Base-by-base conservation (phyloP, 495 filamentous ascomycete genomes). In the Neurospora sp. region DNA sequence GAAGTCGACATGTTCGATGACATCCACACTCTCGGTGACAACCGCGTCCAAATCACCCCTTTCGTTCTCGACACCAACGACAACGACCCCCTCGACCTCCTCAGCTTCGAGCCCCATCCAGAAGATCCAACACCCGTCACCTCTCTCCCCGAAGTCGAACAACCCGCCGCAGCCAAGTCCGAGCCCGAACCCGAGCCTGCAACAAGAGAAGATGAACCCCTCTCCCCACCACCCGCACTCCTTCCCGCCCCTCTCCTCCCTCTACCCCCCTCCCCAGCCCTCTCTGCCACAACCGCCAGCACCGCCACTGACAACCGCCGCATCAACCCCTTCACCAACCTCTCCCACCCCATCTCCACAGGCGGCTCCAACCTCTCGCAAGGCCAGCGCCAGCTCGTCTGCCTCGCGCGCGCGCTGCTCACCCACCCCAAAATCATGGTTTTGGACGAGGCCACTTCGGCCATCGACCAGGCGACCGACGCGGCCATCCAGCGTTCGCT, bases 371-470 rank as follows among this genome's bases (percentile, higher is more conserved):
- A 87, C 73, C 81, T 89, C 7, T 85, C 82, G 0, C 86, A 86
- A 20, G 88, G 87, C 9, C 87, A 89, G 79, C 90, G 88, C 71
- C 92, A 94, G 77, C 83, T 92, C 39, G 84, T 93, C 20, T 91
- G 90, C 37, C 89, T 94, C 72, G 91, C 92, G 44, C 83, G 92
- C 72, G 90, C 91, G 14, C 87, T 90, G 41, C 81, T 97, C 18
- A 89, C 90, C 71, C 86, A 94, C 72, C 91, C 92, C 0, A 90
- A 91, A 54, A 90, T 97, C 41, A 82, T 97, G 31, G 90, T 97
- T 20, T 83, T 97, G 70, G 94, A 97, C 78, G 94, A 97, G 78
- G 92, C 92, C 6, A 97, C 93, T 4, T 90, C 89, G 78, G 91
- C 92, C 31, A 84, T 97, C n/a, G 93, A 97, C 78, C 85, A 87